phyloP scores from a whole-genome alignment of 768 basidiomycete genomes.

The Galerina marginata region DNA sequence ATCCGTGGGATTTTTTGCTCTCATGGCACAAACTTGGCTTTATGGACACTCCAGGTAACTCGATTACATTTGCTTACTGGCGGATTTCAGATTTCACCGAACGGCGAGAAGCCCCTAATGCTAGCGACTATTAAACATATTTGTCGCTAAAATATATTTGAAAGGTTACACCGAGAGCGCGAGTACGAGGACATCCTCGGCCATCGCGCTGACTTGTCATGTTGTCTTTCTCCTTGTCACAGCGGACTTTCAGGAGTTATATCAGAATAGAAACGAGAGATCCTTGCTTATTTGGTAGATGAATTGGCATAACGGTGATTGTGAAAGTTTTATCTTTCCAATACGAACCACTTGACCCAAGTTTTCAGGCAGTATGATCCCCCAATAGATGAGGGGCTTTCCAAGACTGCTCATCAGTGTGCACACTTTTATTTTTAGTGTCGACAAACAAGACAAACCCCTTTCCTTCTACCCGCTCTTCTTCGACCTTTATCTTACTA shows the following conservation, averaged over 20 bases:
- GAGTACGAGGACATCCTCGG: constrained; percentile 9
- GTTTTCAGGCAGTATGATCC: too few relatives aligned
- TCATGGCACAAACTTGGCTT: not conserved
- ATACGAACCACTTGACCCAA: not conserved
- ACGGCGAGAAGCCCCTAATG: not conserved
- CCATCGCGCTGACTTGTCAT: constrained; percentile 5
- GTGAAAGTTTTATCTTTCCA: not conserved
- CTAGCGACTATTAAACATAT: not conserved
- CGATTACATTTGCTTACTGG: not conserved
- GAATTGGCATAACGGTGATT: not conserved
- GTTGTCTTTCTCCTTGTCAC: not conserved
- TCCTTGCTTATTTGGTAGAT: constrained; percentile 1
- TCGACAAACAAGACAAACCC: too few relatives aligned
- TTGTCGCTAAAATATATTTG: constrained; percentile 1
- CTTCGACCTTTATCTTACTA: too few relatives aligned
- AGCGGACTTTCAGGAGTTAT: not conserved
- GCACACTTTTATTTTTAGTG: too few relatives aligned
- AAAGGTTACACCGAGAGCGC: constrained; percentile 15
- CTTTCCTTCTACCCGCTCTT: too few relatives aligned
- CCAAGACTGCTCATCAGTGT: too few relatives aligned
- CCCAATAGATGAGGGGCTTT: too few relatives aligned
- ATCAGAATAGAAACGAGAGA: not conserved
- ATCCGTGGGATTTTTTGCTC: not conserved
- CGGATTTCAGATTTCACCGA: constrained; percentile 5
- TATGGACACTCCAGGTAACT: not conserved